Evolutionary conservation across 225 moss, liverwort and hornwort genomes (phyloP).

Genomic region (Physcomitrellopsis africana): DNA sequence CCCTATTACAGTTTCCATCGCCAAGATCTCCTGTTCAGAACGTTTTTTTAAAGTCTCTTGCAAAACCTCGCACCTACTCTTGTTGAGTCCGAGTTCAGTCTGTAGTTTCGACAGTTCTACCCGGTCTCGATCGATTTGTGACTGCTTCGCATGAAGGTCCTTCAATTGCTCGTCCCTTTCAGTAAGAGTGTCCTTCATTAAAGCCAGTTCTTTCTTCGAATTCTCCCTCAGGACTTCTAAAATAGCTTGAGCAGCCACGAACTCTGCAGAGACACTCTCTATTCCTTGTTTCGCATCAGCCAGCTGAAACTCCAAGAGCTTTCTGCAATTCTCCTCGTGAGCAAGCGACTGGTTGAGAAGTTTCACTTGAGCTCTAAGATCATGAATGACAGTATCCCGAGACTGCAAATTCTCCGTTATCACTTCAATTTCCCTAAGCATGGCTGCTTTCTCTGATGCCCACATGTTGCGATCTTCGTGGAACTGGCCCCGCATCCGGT

Average conservation of each 20-base stretch:
- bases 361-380: constrained; percentile 59
- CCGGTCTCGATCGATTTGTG: constrained; percentile 58
- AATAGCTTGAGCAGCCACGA: constrained; percentile 52
- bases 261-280: constrained; percentile 64
- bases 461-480: constrained; percentile 55
- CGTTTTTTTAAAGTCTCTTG: constrained; percentile 30
- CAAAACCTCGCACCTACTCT: constrained; percentile 43
- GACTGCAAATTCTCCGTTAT: constrained; percentile 60
- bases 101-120: constrained; percentile 50
- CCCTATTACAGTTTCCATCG: constrained; percentile 8
- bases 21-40: constrained; percentile 29
- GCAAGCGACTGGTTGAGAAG: constrained; percentile 68
- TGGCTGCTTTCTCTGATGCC: constrained; percentile 54
- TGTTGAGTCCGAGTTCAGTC: constrained; percentile 54
- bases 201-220: constrained; percentile 58
- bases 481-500: constrained; percentile 57
- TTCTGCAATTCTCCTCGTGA: constrained; percentile 77
- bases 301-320: constrained; percentile 69
- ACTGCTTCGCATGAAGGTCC: constrained; percentile 54
- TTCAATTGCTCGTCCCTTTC: constrained; percentile 66
- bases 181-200: constrained; percentile 49
- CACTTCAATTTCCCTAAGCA: constrained; percentile 66
- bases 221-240: constrained; percentile 60
- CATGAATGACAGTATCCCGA: constrained; percentile 53
- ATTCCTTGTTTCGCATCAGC: constrained; percentile 58